A percentile compares a stretch with the other conserved stretches of the same genome.
phyloP scores from a whole-genome alignment of 1,284 basidiomycete genomes.

The Ustilago sp. region DNA sequence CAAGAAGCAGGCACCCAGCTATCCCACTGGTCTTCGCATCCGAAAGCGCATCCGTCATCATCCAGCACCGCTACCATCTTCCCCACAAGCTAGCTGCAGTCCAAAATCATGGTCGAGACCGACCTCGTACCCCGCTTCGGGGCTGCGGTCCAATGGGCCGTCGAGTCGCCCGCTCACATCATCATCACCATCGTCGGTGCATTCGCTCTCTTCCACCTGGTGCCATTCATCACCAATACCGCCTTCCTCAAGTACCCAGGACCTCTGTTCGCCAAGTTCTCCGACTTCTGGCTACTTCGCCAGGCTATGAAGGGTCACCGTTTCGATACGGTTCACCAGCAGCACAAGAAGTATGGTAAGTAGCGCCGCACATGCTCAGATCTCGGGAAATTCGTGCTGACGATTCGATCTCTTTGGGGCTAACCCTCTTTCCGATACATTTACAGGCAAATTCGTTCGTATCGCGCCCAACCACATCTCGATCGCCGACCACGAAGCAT shows the following conservation, averaged over 20 bases:
- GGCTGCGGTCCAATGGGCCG: slow-evolving; percentile 33
- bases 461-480: slow-evolving; percentile 88
- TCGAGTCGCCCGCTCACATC: slow-evolving; percentile 38
- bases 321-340: slow-evolving; percentile 79
- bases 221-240: slow-evolving; percentile 47
- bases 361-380: neutral
- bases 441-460: slow-evolving; percentile 76
- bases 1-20: neutral
- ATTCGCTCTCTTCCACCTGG: slow-evolving; percentile 45
- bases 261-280: slow-evolving; percentile 80
- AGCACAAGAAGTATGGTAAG: slow-evolving; percentile 82
- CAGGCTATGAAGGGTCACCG: slow-evolving; percentile 79
- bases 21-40: neutral
- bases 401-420: neutral
- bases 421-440: neutral
- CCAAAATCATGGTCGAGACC: slow-evolving; percentile 40
- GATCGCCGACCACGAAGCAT: slow-evolving; percentile 75
- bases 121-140: slow-evolving; percentile 37
- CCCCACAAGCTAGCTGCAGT: neutral
- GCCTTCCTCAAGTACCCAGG: slow-evolving; percentile 74
- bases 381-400: neutral
- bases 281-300: slow-evolving; percentile 81
- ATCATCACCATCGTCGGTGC: slow-evolving; percentile 35
- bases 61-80: slow-evolving; percentile 1
- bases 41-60: neutral